Evolutionary conservation across 805 yeast species (phyloP).

Genomic region (Nakazawaea ambrosiae): DNA sequence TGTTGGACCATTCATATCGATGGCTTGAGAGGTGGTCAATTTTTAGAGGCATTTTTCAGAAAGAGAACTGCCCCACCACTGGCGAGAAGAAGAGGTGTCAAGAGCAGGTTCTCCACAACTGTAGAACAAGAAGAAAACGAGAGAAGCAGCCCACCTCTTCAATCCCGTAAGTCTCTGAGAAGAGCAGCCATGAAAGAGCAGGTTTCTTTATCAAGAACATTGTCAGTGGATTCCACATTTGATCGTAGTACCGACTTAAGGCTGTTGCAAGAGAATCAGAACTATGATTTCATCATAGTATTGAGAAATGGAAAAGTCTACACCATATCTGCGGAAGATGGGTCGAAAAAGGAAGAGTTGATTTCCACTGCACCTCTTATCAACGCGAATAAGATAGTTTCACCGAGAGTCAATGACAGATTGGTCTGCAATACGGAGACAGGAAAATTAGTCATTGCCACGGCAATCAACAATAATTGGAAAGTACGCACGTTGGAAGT

Average conservation of each 20-base stretch:
- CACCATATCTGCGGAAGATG: slow-evolving; percentile 43
- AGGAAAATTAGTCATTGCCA: slow-evolving; percentile 51
- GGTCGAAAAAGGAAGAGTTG: slow-evolving; percentile 29
- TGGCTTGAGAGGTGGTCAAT: slow-evolving; percentile 27
- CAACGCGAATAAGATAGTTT: slow-evolving; percentile 47
- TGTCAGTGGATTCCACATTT: slow-evolving; percentile 26
- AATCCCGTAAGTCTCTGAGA: slow-evolving; percentile 21
- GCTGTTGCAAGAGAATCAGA: slow-evolving; percentile 21
- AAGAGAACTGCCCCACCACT: slow-evolving; percentile 44
- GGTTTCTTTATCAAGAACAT: slow-evolving; percentile 15
- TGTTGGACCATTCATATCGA: slow-evolving; percentile 45
- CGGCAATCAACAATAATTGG: slow-evolving; percentile 64
- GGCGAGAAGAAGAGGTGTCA: slow-evolving; percentile 20
- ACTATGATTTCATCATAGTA: slow-evolving; percentile 45
- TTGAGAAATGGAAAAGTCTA: slow-evolving; percentile 43
- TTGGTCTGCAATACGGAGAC: slow-evolving; percentile 46
- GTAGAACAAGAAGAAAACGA: too few species aligned
- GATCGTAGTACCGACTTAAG: slow-evolving; percentile 21
- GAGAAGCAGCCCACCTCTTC: background rate
- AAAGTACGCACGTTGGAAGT: slow-evolving; percentile 43
- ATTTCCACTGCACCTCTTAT: slow-evolving; percentile 30
- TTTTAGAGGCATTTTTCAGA: slow-evolving; percentile 57
- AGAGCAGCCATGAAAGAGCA: slow-evolving; percentile 21
- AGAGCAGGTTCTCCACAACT: slow-evolving; percentile 10
- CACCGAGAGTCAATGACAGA: slow-evolving; percentile 73